Conservation (phyloP, 768 basidiomycete species). For the Russula virescens region DNA sequence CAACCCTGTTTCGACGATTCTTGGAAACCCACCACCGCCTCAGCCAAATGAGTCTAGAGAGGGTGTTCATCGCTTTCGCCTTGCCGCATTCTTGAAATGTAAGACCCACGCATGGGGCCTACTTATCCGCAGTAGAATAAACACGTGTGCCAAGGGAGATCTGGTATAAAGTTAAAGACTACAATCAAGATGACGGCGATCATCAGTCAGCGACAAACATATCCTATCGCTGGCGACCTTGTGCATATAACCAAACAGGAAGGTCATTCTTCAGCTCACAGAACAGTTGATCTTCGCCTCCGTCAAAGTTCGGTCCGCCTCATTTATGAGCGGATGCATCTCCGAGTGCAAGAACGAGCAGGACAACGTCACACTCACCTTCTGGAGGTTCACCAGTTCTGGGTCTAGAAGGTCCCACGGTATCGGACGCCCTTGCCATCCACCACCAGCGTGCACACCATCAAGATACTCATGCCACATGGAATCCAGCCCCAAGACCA, state of each 20-base stretch:
- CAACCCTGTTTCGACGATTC: too few species aligned
- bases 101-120: too few species aligned
- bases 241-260: neutral
- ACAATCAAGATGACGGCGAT: too few species aligned
- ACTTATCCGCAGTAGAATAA: too few species aligned
- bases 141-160: too few species aligned
- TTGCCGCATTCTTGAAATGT: too few species aligned
- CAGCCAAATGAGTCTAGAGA: too few species aligned
- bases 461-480: constrained; percentile 58
- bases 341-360: neutral
- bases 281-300: constrained; percentile 3
- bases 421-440: constrained; percentile 48
- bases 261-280: constrained; percentile 5
- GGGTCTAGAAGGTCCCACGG: constrained; percentile 44
- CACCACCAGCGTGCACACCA: constrained; percentile 47
- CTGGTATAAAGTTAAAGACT: neutral
- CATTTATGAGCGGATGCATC: constrained; percentile 1
- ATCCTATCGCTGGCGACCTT: too few species aligned
- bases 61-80: too few species aligned
- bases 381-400: neutral
- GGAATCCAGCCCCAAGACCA: constrained; percentile 54
- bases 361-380: constrained; percentile 2
- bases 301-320: neutral
- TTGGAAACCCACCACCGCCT: too few species aligned
- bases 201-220: too few species aligned